Conservation (phyloP, 1,284 basidiomycete genomes). For the Megacollybia platyphylla region DNA sequence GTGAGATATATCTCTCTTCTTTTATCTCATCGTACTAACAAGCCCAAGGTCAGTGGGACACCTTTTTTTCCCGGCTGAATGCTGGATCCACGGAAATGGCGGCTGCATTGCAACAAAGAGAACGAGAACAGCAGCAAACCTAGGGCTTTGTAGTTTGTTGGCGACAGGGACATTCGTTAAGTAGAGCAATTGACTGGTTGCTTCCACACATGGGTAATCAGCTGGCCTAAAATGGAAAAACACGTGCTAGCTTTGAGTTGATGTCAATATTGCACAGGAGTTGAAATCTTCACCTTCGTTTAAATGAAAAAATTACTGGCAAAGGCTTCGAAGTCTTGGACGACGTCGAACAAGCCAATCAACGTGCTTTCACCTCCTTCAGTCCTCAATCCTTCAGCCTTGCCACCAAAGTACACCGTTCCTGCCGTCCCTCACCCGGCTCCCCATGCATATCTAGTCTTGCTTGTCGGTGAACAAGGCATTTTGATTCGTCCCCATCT, state of each 20-base stretch:
- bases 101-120: background rate
- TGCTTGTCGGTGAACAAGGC: slow-evolving; percentile 45
- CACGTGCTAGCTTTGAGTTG: background rate
- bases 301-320: slow-evolving; percentile 10
- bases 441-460: slow-evolving; percentile 52
- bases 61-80: slow-evolving; percentile 44
- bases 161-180: background rate
- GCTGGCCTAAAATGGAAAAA: background rate
- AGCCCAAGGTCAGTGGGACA: slow-evolving; percentile 60
- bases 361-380: background rate
- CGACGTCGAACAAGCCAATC: slow-evolving; percentile 4
- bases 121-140: background rate
- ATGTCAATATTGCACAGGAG: background rate
- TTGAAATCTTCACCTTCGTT: background rate
- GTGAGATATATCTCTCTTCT: slow-evolving; percentile 26
- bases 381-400: slow-evolving; percentile 12
- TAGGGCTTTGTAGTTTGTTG: background rate
- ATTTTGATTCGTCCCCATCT: slow-evolving; percentile 49
- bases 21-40: slow-evolving; percentile 3
- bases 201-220: background rate
- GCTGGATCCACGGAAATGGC: slow-evolving; percentile 9
- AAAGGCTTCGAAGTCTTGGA: slow-evolving; percentile 7
- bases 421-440: slow-evolving; percentile 61
- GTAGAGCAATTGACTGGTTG: background rate
- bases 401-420: slow-evolving; percentile 51